Evolutionary conservation across 2,329 filamentous ascomycete species (phyloP), one percentile per base, ranked within the genome.

Genomic region (Cordyceps fumosorosea): DNA sequence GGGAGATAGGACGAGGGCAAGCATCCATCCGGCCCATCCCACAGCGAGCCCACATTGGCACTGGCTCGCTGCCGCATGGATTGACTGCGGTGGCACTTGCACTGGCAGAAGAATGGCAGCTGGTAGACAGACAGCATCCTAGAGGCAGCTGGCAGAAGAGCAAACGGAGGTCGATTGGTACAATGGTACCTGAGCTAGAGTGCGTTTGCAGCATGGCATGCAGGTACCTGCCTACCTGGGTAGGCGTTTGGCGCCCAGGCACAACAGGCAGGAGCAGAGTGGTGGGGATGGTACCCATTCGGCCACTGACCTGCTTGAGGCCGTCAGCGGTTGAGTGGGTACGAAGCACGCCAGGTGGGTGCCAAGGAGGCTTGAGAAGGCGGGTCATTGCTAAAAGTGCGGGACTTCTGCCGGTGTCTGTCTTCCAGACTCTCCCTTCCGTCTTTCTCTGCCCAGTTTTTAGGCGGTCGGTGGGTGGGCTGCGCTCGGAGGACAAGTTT

Each of bases 291-390:
- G 40, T 44, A 44, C 40, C 14, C 40, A 18, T 44, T 44, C 16
- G 40, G 16, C 40, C 40, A 44, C 16, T 44, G 40, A 40, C 37
- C 11, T 40, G 14, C 37, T 40, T 32, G 29, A 32, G 29, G 29
- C 11, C 34, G 34, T 37, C 34, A 37, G 18, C 40, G 40, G 16
- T 44, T 16, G 16, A 44, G 40, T 14, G 40, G 40, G 16, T 12
- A 44, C 8, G 5, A 6, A 29, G 29, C 5, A 7, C 40, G 40
- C 18, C n/a, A 10, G 29, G n/a, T 44, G 5, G 24, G 18, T 40
- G 42, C 54, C 54, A 56, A 47, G 54, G 26, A 56, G 54, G 54
- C 54, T 56, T 44, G 50, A n/a, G 29, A 48, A 58, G 56, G 56
- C 32, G 45, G 56, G 56, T 48, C 56, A 16, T 14, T 37, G 34